Evolutionary conservation across 2,329 filamentous ascomycete genomes (phyloP).

Genomic region (Sporothrix globosa): DNA sequence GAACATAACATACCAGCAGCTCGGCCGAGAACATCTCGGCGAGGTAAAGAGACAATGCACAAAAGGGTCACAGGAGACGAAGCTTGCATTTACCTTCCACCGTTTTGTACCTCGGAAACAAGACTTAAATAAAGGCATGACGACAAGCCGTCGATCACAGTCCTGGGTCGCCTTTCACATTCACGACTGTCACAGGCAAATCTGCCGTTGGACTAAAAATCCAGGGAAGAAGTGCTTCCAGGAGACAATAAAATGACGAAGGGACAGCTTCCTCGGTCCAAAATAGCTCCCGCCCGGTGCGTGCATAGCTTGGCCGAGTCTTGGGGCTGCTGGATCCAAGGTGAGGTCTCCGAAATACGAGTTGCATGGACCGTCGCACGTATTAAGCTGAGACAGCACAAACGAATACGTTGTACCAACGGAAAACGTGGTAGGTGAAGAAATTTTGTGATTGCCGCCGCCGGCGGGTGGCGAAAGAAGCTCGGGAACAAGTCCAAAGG

Average conservation of each 20-base stretch:
- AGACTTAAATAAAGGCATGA: neutral
- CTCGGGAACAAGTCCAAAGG: neutral
- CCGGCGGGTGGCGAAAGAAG: conserved; percentile 21
- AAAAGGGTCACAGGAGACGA: neutral
- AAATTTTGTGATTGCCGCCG: conserved; percentile 13
- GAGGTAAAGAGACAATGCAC: neutral
- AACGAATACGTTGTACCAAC: neutral
- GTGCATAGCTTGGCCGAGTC: conserved; percentile 4
- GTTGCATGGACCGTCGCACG: neutral
- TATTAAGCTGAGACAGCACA: neutral
- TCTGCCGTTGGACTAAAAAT: too few relatives aligned
- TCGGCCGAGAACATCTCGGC: conserved; percentile 12
- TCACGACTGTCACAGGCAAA: conserved; percentile 23
- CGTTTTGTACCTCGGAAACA: neutral
- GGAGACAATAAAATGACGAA: neutral
- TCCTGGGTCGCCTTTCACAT: neutral
- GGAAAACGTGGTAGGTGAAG: conserved; percentile 24
- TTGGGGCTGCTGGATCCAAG: neutral
- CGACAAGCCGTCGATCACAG: too few relatives aligned
- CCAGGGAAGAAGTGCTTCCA: neutral
- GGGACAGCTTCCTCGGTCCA: conserved; percentile 16
- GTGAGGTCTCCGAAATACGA: neutral
- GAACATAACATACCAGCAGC: neutral
- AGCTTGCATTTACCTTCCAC: neutral
- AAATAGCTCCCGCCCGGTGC: conserved; percentile 24